These are phyloP conservation scores for Diaporthe vexans DNA, from an alignment of 2,329 filamentous ascomycete species.

Conservation along the genomic window DNA sequence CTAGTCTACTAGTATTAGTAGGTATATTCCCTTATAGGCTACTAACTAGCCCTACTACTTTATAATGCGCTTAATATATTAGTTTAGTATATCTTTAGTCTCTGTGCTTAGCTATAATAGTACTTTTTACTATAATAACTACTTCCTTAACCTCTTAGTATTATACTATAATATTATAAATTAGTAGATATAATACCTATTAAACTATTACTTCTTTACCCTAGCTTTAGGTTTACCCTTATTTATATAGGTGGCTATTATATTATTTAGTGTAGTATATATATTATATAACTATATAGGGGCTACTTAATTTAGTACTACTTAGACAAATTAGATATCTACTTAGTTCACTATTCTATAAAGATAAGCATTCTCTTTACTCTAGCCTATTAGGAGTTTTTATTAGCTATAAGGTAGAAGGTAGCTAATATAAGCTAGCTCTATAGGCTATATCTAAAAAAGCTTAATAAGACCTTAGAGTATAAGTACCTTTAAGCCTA, in stretches of 20 bases:
- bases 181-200: background rate
- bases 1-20: background rate
- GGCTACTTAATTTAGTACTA: background rate
- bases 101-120: background rate
- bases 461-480: background rate
- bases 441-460: background rate
- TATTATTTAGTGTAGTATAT: background rate
- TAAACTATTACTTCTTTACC: background rate
- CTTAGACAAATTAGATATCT: background rate
- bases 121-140: background rate
- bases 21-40: background rate
- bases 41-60: background rate
- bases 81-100: background rate
- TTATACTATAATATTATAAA: background rate
- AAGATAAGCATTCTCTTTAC: background rate
- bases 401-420: background rate
- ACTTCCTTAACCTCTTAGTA: background rate
- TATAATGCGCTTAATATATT: constrained; percentile 5
- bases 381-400: background rate
- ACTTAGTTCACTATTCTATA: background rate
- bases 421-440: background rate
- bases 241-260: background rate
- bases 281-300: background rate
- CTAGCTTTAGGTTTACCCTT: background rate
- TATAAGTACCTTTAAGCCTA: background rate